A percentile compares a stretch with the other conserved stretches of the same genome.
These are phyloP conservation scores for Ustanciosporium gigantosporum DNA, from an alignment of 1,284 basidiomycete species.

Conservation along the genomic window DNA sequence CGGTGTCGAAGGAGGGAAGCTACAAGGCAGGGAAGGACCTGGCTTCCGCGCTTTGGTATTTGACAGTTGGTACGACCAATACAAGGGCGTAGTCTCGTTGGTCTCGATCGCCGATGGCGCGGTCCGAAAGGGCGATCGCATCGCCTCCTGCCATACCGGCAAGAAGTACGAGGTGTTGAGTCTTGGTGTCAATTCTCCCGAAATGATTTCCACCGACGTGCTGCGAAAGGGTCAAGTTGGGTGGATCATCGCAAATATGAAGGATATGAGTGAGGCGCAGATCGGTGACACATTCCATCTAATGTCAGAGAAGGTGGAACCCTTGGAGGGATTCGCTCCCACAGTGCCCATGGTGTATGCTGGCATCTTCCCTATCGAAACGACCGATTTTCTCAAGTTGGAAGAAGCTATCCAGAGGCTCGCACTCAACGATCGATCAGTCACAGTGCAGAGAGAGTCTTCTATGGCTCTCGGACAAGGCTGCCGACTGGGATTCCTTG, in stretches of 20 bases:
- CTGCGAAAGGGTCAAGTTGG: slow-evolving; percentile 88
- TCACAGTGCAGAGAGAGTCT: slow-evolving; percentile 88
- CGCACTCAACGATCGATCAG: slow-evolving; percentile 80
- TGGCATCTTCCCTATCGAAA: slow-evolving; percentile 91
- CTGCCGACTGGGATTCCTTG: slow-evolving; percentile 89
- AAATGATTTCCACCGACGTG: slow-evolving; percentile 59
- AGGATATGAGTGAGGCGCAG: slow-evolving; percentile 91
- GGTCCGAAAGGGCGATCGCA: slow-evolving; percentile 67
- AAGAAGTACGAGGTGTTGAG: slow-evolving; percentile 92
- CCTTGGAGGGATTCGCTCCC: slow-evolving; percentile 88
- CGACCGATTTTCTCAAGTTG: slow-evolving; percentile 85
- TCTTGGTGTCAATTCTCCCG: slow-evolving; percentile 86
- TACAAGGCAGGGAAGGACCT: slow-evolving; percentile 35
- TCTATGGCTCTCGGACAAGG: slow-evolving; percentile 94
- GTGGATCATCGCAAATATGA: slow-evolving; percentile 81
- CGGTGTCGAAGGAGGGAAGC: slow-evolving; percentile 33
- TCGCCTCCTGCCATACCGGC: slow-evolving; percentile 80
- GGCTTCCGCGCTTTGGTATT: slow-evolving; percentile 79
- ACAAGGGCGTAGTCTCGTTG: slow-evolving; percentile 92
- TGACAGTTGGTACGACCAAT: slow-evolving; percentile 89
- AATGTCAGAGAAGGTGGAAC: slow-evolving; percentile 74
- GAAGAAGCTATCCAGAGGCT: slow-evolving; percentile 94
- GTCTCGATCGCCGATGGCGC: slow-evolving; percentile 73
- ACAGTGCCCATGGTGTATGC: slow-evolving; percentile 97
- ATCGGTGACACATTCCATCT: slow-evolving; percentile 91